These are phyloP conservation scores for Tetrahymena thermophila DNA, from an alignment of 73 alveolate genomes.

Conservation along the genomic window DNA sequence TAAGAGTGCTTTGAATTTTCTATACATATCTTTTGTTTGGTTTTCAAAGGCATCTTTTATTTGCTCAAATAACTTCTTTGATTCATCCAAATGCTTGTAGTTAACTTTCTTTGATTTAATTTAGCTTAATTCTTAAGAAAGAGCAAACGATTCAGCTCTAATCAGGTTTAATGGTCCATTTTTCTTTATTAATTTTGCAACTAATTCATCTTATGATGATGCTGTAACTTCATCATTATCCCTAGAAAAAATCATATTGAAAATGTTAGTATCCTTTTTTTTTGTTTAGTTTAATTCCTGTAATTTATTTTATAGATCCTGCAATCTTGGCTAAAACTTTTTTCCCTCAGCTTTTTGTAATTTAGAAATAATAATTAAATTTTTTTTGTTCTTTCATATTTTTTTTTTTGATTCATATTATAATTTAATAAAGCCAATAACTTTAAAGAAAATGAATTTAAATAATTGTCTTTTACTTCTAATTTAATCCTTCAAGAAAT, in stretches of 20 bases:
- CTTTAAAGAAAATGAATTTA: neutral
- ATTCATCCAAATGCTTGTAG: neutral
- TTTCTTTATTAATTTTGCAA: neutral
- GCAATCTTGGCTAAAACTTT: neutral
- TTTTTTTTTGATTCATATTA: neutral
- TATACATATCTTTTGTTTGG: neutral
- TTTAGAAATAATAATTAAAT: too few species aligned
- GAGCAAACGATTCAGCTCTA: neutral
- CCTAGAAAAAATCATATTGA: neutral
- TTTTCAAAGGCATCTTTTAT: neutral
- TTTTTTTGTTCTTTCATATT: too few species aligned
- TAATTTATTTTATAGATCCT: neutral
- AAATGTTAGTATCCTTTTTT: neutral
- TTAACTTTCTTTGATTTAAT: neutral
- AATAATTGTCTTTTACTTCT: neutral
- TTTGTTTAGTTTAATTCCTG: neutral
- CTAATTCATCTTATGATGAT: neutral
- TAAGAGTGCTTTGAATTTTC: neutral
- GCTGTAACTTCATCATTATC: neutral
- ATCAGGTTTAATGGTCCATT: neutral
- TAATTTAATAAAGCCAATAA: neutral
- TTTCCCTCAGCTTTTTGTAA: neutral
- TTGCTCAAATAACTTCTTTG: neutral
- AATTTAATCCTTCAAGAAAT: constrained; percentile 3
- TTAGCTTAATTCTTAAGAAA: neutral